phyloP scores from a whole-genome alignment of 441 rosid species.

The Adansonia rubrostipa region DNA sequence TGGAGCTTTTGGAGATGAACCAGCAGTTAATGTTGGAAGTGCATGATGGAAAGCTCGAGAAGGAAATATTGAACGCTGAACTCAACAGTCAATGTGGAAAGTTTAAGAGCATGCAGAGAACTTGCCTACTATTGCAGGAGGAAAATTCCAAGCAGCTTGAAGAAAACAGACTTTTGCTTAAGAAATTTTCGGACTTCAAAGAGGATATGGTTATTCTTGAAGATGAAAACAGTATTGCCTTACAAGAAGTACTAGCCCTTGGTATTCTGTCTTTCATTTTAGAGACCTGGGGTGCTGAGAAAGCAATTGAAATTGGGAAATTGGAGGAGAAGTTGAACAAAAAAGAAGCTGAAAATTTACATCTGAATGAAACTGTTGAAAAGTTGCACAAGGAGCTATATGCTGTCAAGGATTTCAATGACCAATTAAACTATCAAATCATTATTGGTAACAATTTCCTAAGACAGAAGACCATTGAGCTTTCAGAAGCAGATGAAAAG shows the following conservation, averaged over 20 bases:
- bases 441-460: slow-evolving; percentile 57
- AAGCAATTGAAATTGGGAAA: slow-evolving; percentile 55
- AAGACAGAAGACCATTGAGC: slow-evolving; percentile 57
- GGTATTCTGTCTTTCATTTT: slow-evolving; percentile 56
- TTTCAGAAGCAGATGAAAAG: slow-evolving; percentile 63
- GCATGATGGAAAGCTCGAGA: slow-evolving; percentile 48
- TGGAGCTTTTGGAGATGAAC: slow-evolving; percentile 59
- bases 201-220: slow-evolving; percentile 54
- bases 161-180: slow-evolving; percentile 54
- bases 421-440: slow-evolving; percentile 58
- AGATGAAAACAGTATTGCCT: slow-evolving; percentile 59
- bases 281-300: slow-evolving; percentile 62
- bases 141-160: slow-evolving; percentile 49
- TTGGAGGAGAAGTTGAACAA: slow-evolving; percentile 54
- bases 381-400: slow-evolving; percentile 59
- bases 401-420: slow-evolving; percentile 57
- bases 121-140: slow-evolving; percentile 54
- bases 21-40: slow-evolving; percentile 55
- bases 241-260: slow-evolving; percentile 60
- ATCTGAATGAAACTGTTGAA: slow-evolving; percentile 53
- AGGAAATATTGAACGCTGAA: slow-evolving; percentile 52
- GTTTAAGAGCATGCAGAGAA: slow-evolving; percentile 51
- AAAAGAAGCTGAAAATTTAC: slow-evolving; percentile 58
- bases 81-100: slow-evolving; percentile 43
- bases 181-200: slow-evolving; percentile 53